These are phyloP conservation scores for Trametes sp. DNA, from an alignment of 1,284 basidiomycete species.

Conservation along the genomic window DNA sequence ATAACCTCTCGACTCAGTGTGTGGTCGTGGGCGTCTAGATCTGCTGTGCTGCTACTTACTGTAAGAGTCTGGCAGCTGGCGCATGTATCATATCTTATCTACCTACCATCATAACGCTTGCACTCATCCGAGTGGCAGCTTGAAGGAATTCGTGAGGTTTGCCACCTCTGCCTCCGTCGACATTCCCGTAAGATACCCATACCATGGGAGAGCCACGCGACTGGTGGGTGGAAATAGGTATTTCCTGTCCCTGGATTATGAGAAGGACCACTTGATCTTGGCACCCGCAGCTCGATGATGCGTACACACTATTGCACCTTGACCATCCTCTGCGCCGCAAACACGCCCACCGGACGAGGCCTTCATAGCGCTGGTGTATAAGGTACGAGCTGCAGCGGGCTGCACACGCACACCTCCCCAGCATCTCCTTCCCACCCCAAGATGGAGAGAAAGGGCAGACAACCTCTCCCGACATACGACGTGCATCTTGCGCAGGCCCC, in stretches of 20 bases:
- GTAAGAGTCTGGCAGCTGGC: no score
- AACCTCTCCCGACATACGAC: not conserved
- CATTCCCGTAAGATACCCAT: no score
- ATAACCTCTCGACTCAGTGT: no score
- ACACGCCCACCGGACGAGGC: conserved; percentile 27
- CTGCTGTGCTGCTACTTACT: no score
- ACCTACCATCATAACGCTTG: no score
- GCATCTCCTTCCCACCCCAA: not conserved
- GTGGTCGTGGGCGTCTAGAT: no score
- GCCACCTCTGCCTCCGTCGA: no score
- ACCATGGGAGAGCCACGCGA: not conserved
- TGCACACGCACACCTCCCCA: not conserved
- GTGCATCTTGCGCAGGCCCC: not conserved
- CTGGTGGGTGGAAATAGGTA: not conserved
- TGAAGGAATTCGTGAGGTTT: no score
- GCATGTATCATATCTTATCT: no score
- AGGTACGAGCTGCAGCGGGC: conserved; percentile 8
- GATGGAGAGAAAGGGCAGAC: conserved; percentile 7
- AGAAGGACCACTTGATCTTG: not conserved
- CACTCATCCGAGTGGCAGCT: no score
- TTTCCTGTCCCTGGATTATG: not conserved
- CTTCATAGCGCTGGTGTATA: conserved; percentile 26
- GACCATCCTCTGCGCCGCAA: conserved; percentile 4
- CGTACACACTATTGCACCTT: not conserved
- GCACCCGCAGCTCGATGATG: not conserved